Evolutionary conservation across 2,329 filamentous ascomycete genomes (phyloP).

Genomic region (Berkeleyomyces basicola): DNA sequence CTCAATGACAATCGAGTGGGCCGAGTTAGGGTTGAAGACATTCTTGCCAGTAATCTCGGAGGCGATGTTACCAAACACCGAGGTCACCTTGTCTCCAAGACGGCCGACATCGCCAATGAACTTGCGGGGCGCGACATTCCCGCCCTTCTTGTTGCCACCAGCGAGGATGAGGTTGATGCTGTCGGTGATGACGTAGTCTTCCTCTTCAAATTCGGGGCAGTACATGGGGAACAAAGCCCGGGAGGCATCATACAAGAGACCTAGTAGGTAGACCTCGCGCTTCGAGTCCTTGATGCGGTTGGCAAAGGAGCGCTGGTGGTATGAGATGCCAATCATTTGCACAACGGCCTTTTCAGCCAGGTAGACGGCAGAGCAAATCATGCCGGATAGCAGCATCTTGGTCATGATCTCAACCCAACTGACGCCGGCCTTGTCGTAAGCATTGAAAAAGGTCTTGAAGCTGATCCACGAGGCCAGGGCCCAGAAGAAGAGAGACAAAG

Average conservation of each 20-base stretch:
- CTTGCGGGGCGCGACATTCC: slow-evolving; percentile 59
- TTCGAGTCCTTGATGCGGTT: slow-evolving; percentile 79
- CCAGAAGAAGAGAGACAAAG: slow-evolving; percentile 54
- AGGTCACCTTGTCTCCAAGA: slow-evolving; percentile 83
- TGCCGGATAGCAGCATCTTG: slow-evolving; percentile 47
- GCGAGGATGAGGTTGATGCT: slow-evolving; percentile 53
- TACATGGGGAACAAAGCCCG: slow-evolving; percentile 80
- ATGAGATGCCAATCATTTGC: slow-evolving; percentile 70
- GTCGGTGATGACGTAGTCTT: slow-evolving; percentile 85
- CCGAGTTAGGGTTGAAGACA: slow-evolving; percentile 81
- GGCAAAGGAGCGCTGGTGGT: slow-evolving; percentile 71
- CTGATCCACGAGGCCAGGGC: slow-evolving; percentile 44
- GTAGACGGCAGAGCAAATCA: slow-evolving; percentile 53
- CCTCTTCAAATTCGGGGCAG: slow-evolving; percentile 75
- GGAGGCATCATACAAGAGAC: slow-evolving; percentile 79
- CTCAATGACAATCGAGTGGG: slow-evolving; percentile 77
- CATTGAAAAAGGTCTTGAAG: slow-evolving; percentile 38
- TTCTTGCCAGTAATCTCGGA: slow-evolving; percentile 91
- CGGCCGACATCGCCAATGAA: slow-evolving; percentile 63
- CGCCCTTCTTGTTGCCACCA: slow-evolving; percentile 36
- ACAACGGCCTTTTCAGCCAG: slow-evolving; percentile 64
- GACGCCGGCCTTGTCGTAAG: slow-evolving; percentile 21
- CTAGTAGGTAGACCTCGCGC: slow-evolving; percentile 63
- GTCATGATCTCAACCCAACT: slow-evolving; percentile 42
- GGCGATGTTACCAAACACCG: slow-evolving; percentile 81